Conservation (phyloP, 129 eudicot species). For the Flaveria ramosissima region DNA sequence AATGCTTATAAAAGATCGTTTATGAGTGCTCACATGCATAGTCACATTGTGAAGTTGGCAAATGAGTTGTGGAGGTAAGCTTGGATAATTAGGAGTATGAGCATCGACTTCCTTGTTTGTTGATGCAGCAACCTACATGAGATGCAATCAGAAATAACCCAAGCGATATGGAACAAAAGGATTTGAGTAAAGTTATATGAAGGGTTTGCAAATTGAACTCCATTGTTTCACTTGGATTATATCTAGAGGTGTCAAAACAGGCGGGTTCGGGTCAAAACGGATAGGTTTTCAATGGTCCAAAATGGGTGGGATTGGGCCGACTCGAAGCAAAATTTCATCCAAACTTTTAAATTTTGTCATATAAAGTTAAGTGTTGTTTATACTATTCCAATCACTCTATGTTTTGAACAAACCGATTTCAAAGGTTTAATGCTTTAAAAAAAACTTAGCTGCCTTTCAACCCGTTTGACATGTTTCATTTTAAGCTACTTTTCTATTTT, state of each 20-base stretch:
- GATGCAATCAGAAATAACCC: background rate
- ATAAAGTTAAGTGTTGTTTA: background rate
- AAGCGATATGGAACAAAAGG: background rate
- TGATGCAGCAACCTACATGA: slow-evolving; percentile 75
- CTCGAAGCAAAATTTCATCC: background rate
- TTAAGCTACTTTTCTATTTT: background rate
- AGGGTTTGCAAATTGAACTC: background rate
- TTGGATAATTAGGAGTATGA: slow-evolving; percentile 83
- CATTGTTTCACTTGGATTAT: background rate
- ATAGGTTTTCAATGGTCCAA: background rate
- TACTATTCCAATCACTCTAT: background rate
- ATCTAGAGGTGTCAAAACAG: background rate
- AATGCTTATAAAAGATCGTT: background rate
- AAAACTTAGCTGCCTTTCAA: too few species aligned
- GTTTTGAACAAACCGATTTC: background rate
- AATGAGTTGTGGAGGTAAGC: slow-evolving; percentile 83
- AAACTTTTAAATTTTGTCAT: background rate
- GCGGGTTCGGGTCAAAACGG: background rate
- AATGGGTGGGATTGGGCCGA: background rate
- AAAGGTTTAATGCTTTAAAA: background rate
- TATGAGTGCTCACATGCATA: slow-evolving; percentile 68
- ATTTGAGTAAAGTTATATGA: slow-evolving; percentile 15
- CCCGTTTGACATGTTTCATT: background rate
- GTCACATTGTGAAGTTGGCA: slow-evolving; percentile 94
- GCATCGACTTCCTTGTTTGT: slow-evolving; percentile 89